Evolutionary conservation across 2,329 filamentous ascomycete genomes (phyloP).

Genomic region (Scedosporium aurantiacum): DNA sequence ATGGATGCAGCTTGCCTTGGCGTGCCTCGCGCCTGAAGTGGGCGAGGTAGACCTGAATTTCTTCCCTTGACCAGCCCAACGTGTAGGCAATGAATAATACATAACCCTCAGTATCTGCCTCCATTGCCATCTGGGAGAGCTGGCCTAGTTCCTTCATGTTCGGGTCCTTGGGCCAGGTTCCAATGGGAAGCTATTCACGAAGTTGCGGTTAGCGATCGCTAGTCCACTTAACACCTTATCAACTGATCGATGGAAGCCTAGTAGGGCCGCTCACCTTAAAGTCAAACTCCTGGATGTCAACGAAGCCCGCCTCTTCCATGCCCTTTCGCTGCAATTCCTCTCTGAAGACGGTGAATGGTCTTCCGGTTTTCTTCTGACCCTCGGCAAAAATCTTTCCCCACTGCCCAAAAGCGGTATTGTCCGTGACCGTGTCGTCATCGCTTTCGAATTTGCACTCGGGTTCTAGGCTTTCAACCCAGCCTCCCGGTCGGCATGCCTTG

Average conservation of each 20-base stretch:
- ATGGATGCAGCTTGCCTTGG: slow-evolving; percentile 20
- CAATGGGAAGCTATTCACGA: slow-evolving; percentile 8
- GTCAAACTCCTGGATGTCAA: slow-evolving; percentile 6
- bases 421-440: neutral
- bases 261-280: slow-evolving; percentile 7
- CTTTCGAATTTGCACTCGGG: neutral
- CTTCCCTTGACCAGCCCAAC: slow-evolving; percentile 10
- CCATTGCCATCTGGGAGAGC: slow-evolving; percentile 14
- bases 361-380: slow-evolving; percentile 4
- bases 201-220: neutral
- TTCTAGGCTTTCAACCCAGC: slow-evolving; percentile 10
- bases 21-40: slow-evolving; percentile 19
- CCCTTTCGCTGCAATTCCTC: slow-evolving; percentile 9
- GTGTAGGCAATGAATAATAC: slow-evolving; percentile 14
- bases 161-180: slow-evolving; percentile 20
- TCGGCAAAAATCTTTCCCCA: slow-evolving; percentile 10
- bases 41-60: slow-evolving; percentile 22
- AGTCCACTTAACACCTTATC: neutral
- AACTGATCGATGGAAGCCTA: neutral
- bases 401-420: neutral
- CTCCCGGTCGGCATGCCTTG: slow-evolving; percentile 9
- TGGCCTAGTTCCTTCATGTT: slow-evolving; percentile 16
- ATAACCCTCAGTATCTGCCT: slow-evolving; percentile 15
- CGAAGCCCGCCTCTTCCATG: slow-evolving; percentile 10
- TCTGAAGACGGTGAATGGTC: slow-evolving; percentile 1